Evolutionary conservation across 2,329 filamentous ascomycete species (phyloP), one percentile per base, ranked within the genome.

Genomic region (Botrytis cinerea): DNA sequence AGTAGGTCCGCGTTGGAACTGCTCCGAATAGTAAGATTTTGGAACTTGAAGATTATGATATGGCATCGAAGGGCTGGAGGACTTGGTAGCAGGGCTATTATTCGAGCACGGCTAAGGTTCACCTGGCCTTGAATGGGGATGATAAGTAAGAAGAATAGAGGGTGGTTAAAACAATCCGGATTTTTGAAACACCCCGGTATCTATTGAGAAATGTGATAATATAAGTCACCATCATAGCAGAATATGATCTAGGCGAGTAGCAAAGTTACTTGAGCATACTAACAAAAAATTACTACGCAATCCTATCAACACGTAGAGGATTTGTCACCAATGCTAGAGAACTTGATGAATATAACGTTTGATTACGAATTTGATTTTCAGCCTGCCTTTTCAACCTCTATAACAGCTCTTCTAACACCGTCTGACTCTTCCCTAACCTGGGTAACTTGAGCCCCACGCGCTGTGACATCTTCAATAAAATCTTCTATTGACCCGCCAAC

Each of bases 401-500:
- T 87, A 6, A 91, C 89, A 35, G 87, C 89, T 51, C 89, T 85
- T 70, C 87, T 85, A 14, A 91, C 89, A 1, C 89, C 89, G 64
- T 89, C 87, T 0, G 84, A 84, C 79, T 91, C 89, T 78, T 91
- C 88, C 73, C 87, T 84, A 48, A 91, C 76, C 67, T 84, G 83
- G 59, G 84, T 81, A 51, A 91, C 85, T 4, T 77, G 75, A 18
- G 83, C 85, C 3, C 88, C 89, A 54, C 84, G 84, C 0, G 80
- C 82, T 72, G 83, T 83, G 60, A 89, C 86, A 75, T 83, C 84
- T 69, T 85, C 82, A 66, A 90, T 83, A 77, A 96, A 93, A 76
- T 93, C 92, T 80, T 94, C 91, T 35, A 96, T 86, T 32, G 92
- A 94, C 0, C 93, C 93, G 0, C 93, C 93, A 8, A 96, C 93